phyloP scores from a whole-genome alignment of 805 yeast genomes.

The Starmerella vaccinii region DNA sequence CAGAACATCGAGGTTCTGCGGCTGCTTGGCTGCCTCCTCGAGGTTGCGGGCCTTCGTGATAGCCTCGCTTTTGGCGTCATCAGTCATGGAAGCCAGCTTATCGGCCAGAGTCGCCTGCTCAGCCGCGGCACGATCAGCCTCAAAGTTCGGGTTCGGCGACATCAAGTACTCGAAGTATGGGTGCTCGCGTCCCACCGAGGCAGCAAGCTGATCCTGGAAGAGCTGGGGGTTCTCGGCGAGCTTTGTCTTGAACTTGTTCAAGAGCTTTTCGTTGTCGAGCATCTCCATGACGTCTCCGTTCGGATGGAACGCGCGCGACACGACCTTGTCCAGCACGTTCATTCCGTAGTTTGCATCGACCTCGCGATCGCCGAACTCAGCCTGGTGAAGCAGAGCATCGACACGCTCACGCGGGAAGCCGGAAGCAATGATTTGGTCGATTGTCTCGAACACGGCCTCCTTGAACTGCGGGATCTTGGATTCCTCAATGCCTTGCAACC shows the following conservation, averaged over 20 bases:
- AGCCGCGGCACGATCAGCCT: constrained; percentile 40
- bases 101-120: constrained; percentile 45
- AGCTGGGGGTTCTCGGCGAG: constrained; percentile 45
- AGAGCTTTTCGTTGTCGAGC: constrained; percentile 53
- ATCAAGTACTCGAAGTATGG: constrained; percentile 64
- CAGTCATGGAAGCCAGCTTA: constrained; percentile 39
- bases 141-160: constrained; percentile 57
- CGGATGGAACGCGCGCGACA: constrained; percentile 79
- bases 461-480: constrained; percentile 42
- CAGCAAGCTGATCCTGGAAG: constrained; percentile 50
- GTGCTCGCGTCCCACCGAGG: constrained; percentile 36
- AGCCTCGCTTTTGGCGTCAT: constrained; percentile 48
- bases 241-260: constrained; percentile 53
- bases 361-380: constrained; percentile 73
- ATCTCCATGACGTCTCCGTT: constrained; percentile 58
- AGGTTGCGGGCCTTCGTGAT: constrained; percentile 50
- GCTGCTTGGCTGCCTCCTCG: constrained; percentile 51
- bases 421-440: constrained; percentile 36
- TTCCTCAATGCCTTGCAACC: constrained; percentile 61
- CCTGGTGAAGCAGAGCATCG: constrained; percentile 80
- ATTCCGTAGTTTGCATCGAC: constrained; percentile 87
- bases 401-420: constrained; percentile 51
- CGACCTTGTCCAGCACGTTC: constrained; percentile 56
- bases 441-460: constrained; percentile 37
- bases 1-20: constrained; percentile 65